These are phyloP conservation scores for Stephanodiscus minutulus DNA, from an alignment of 108 stramenopile genomes.

Conservation along the genomic window DNA sequence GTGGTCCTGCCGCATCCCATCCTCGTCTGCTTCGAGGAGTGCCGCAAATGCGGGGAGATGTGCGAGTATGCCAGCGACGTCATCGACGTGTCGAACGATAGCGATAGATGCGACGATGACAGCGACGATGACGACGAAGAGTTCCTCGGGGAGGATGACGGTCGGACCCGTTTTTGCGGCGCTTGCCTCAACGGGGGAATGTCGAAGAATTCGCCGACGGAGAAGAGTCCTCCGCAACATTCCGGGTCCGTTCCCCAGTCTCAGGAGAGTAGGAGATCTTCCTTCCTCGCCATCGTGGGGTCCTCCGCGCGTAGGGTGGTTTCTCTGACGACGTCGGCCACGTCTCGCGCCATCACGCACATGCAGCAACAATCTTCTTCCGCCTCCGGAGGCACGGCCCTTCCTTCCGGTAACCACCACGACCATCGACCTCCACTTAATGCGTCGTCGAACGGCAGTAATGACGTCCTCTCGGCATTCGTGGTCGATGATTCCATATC, in stretches of 20 bases:
- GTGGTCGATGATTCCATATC: slow-evolving; percentile 42
- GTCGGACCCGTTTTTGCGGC: slow-evolving; percentile 1
- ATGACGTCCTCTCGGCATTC: slow-evolving; percentile 15
- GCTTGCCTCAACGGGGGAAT: slow-evolving; percentile 16
- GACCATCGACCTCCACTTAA: neutral
- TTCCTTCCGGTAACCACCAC: slow-evolving; percentile 3
- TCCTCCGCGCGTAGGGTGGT: slow-evolving; percentile 37
- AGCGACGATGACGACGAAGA: slow-evolving; percentile 6
- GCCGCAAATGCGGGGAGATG: slow-evolving; percentile 17
- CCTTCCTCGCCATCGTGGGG: slow-evolving; percentile 36
- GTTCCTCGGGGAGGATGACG: slow-evolving; percentile 16
- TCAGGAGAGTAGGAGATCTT: slow-evolving; percentile 17
- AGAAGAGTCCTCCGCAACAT: neutral
- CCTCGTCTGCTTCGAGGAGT: slow-evolving; percentile 37
- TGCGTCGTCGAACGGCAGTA: neutral
- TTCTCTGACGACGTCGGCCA: slow-evolving; percentile 22
- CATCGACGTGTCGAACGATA: slow-evolving; percentile 12
- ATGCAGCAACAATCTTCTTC: too few species aligned
- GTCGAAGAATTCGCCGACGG: neutral
- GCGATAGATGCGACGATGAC: neutral
- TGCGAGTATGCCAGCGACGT: slow-evolving; percentile 32
- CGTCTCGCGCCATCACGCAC: slow-evolving; percentile 7
- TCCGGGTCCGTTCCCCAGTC: neutral
- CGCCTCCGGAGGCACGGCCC: too few species aligned
- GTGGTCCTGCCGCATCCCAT: slow-evolving; percentile 84